These are phyloP conservation scores for Stentor coeruleus DNA, from an alignment of 73 alveolate genomes.

Conservation along the genomic window DNA sequence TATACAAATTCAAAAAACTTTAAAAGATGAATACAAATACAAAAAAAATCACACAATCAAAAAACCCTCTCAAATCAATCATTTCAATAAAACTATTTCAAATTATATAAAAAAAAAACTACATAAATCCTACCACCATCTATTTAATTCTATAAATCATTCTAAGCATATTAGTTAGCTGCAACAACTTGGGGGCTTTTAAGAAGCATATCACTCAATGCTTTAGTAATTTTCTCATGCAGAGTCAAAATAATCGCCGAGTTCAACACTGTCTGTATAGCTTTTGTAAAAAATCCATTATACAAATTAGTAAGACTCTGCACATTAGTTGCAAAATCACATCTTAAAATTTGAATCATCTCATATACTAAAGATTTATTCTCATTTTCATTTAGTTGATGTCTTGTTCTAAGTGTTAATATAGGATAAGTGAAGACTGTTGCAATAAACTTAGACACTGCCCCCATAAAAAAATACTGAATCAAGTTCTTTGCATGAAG, in stretches of 20 bases:
- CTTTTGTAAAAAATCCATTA: conserved; percentile 6
- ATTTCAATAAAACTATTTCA: too few species aligned
- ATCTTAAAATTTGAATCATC: neutral
- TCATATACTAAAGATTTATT: neutral
- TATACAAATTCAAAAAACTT: too few species aligned
- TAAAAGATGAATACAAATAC: too few species aligned
- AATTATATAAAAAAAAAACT: too few species aligned
- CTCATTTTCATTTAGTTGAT: neutral
- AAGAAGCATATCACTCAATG: neutral
- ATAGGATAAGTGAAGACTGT: conserved; percentile 10
- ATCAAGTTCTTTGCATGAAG: neutral
- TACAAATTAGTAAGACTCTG: neutral
- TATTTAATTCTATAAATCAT: neutral
- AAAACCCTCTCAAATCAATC: too few species aligned
- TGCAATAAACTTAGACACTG: neutral
- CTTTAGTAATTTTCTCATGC: conserved; percentile 4
- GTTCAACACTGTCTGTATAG: conserved; percentile 17
- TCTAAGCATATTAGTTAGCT: neutral
- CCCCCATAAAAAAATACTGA: neutral
- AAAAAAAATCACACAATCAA: too few species aligned
- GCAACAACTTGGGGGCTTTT: neutral
- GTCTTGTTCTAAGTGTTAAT: neutral
- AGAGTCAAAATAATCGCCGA: conserved; percentile 4
- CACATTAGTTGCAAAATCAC: neutral
- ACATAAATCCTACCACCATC: too few species aligned